Conservation (phyloP, 2,329 filamentous ascomycete species). For the Fusarium oxysporum region DNA sequence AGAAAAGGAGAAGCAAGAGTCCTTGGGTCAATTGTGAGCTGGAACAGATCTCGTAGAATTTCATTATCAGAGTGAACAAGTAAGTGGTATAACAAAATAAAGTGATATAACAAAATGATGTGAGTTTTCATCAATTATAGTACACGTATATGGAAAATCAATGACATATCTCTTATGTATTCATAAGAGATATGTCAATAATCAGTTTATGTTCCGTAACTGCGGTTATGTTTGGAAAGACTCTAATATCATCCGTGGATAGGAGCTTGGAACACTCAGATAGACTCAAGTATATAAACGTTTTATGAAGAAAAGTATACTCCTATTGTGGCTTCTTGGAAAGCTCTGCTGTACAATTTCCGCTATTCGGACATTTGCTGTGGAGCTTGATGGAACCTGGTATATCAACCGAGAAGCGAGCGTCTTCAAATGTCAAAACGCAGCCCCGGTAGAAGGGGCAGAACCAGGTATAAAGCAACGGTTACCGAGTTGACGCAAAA, state of each 20-base stretch:
- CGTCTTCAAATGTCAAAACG: background rate
- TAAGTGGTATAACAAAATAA: background rate
- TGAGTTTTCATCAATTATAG: background rate
- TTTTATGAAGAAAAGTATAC: background rate
- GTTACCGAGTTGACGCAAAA: constrained; percentile 14
- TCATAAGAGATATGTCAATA: background rate
- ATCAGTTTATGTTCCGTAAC: background rate
- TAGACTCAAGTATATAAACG: background rate
- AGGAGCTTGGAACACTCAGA: too few species aligned
- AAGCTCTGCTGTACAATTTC: constrained; percentile 4
- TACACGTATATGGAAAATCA: background rate
- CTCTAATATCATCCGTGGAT: background rate
- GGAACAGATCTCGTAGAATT: background rate
- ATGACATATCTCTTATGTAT: background rate
- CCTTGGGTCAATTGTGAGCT: background rate
- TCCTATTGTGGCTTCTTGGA: constrained; percentile 3
- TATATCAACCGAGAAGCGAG: background rate
- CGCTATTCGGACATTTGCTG: constrained; percentile 10
- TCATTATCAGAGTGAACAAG: background rate
- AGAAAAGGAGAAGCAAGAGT: background rate
- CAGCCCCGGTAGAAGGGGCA: background rate
- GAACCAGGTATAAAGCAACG: background rate
- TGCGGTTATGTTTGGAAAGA: background rate
- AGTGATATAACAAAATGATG: background rate
- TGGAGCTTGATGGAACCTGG: constrained; percentile 4